Evolutionary conservation across 2,329 filamentous ascomycete genomes (phyloP).

Genomic region (Sporothrix globosa): DNA sequence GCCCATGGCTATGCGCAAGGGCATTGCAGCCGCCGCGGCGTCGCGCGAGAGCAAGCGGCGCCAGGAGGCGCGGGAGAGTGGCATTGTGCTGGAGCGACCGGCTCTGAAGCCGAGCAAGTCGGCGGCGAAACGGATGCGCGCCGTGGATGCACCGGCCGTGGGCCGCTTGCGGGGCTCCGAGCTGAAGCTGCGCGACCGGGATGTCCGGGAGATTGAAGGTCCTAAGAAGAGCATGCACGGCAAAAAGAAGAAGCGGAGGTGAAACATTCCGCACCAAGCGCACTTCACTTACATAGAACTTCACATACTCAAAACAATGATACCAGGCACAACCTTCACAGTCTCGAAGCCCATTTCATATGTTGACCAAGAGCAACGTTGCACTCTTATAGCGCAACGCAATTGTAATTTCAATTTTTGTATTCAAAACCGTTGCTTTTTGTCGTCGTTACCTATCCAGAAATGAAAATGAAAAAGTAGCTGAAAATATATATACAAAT

Average conservation of each 20-base stretch:
- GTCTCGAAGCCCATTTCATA: background rate
- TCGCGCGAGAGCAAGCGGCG: conserved; percentile 71
- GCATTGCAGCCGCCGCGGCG: conserved; percentile 71
- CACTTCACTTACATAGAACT: background rate
- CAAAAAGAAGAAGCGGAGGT: conserved; percentile 40
- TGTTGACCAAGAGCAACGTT: background rate
- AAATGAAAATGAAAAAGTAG: conserved; percentile 26
- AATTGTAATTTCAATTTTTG: background rate
- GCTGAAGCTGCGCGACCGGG: conserved; percentile 74
- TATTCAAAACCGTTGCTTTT: conserved; percentile 24
- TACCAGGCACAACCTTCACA: background rate
- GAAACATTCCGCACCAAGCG: background rate
- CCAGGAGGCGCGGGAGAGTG: conserved; percentile 83
- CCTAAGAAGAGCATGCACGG: conserved; percentile 45
- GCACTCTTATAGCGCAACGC: background rate
- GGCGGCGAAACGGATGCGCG: conserved; percentile 45
- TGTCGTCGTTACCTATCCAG: conserved; percentile 31
- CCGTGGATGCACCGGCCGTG: conserved; percentile 74
- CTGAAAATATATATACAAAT: conserved; percentile 33
- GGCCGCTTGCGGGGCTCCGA: conserved; percentile 81
- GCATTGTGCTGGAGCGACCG: conserved; percentile 76
- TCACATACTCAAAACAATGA: background rate
- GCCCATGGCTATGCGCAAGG: conserved; percentile 83
- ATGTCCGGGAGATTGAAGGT: conserved; percentile 72
- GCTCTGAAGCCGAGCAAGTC: conserved; percentile 38